Conservation (phyloP, 2,329 filamentous ascomycete species). For the Tolypocladium tundrense region DNA sequence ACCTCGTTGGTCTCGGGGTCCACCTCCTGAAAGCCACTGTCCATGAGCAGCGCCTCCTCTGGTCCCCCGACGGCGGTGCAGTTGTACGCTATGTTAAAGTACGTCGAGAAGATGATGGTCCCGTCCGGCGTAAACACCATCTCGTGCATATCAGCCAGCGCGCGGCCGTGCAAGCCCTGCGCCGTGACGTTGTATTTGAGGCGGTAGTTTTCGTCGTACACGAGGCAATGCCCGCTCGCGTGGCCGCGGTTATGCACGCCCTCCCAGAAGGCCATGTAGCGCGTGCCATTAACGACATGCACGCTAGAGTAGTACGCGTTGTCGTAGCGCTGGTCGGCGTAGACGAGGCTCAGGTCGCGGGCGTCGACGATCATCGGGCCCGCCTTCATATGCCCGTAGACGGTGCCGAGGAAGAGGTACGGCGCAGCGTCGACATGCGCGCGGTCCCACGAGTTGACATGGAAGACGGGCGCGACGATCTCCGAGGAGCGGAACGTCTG, state of each 20-base stretch:
- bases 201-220: not conserved
- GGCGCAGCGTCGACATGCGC: constrained; percentile 14
- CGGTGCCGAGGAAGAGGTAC: constrained; percentile 22
- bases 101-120: constrained; percentile 8
- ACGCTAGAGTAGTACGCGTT: constrained; percentile 15
- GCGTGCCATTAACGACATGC: constrained; percentile 8
- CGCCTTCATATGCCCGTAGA: constrained; percentile 11
- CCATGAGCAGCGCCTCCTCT: constrained; percentile 17
- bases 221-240: not conserved
- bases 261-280: not conserved
- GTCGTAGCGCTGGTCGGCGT: constrained; percentile 22
- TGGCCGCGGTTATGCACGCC: not conserved
- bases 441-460: constrained; percentile 20
- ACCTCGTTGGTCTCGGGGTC: constrained; percentile 24
- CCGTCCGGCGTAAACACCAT: not conserved
- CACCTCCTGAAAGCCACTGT: constrained; percentile 29
- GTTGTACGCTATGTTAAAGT: constrained; percentile 22
- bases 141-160: not conserved
- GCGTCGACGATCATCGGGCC: constrained; percentile 24
- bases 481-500: constrained; percentile 22
- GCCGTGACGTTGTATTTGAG: not conserved
- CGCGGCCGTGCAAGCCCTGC: not conserved
- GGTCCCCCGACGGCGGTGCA: constrained; percentile 20
- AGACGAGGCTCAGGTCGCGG: constrained; percentile 25
- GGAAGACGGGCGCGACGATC: constrained; percentile 22